phyloP scores from a whole-genome alignment of 2,329 filamentous ascomycete genomes.

The Fusarium dlaminii region DNA sequence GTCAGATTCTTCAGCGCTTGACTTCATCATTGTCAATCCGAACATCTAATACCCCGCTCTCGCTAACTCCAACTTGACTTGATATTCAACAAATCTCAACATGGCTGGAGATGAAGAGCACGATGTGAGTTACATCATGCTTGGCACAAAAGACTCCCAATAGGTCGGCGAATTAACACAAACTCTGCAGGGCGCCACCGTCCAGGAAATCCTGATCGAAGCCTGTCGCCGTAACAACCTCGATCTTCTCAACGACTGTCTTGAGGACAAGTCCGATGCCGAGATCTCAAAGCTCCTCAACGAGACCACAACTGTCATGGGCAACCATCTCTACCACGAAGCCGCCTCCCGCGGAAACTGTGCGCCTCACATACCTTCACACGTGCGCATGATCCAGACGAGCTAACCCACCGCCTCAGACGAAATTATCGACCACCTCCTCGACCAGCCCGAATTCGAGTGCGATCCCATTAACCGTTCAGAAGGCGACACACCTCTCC shows the following conservation, averaged over 20 bases:
- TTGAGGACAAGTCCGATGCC: conserved; percentile 69
- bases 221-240: conserved; percentile 94
- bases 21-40: conserved; percentile 4
- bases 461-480: conserved; percentile 79
- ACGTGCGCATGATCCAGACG: conserved; percentile 1
- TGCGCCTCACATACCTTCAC: conserved; percentile 56
- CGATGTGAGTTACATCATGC: conserved; percentile 42
- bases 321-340: conserved; percentile 89
- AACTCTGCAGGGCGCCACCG: conserved; percentile 73
- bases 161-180: not conserved
- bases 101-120: conserved; percentile 49
- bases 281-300: conserved; percentile 84
- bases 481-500: conserved; percentile 81
- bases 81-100: conserved; percentile 6
- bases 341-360: conserved; percentile 88
- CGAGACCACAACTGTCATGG: conserved; percentile 83
- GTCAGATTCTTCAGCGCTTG: not conserved
- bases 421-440: conserved; percentile 82
- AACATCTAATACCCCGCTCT: conserved; percentile 30
- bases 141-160: not conserved
- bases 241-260: conserved; percentile 80
- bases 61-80: not conserved
- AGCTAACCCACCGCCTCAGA: conserved; percentile 56
- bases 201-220: conserved; percentile 87
- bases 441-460: conserved; percentile 86